phyloP scores from a whole-genome alignment of 495 filamentous ascomycete species.

The Aspergillus kassunensis region DNA sequence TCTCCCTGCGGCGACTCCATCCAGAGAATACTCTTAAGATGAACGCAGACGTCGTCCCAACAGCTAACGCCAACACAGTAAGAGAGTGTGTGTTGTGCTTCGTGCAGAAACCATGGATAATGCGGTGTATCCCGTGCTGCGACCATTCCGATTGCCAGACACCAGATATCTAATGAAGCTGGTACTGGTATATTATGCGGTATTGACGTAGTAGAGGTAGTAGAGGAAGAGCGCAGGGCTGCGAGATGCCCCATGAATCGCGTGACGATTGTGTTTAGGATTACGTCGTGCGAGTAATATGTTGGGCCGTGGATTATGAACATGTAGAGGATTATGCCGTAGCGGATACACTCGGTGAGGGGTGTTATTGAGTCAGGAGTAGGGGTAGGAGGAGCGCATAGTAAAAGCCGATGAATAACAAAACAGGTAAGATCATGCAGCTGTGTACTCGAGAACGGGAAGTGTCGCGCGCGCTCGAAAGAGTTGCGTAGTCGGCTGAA shows the following conservation, averaged over 20 bases:
- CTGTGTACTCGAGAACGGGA: slow-evolving; percentile 29
- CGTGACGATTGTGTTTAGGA: slow-evolving; percentile 30
- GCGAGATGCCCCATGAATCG: slow-evolving; percentile 28
- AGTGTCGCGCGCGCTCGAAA: slow-evolving; percentile 24
- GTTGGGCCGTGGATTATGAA: slow-evolving; percentile 47
- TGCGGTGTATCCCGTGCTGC: slow-evolving; percentile 28
- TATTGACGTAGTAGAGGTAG: background rate
- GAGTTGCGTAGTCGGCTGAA: slow-evolving; percentile 39
- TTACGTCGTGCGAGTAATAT: slow-evolving; percentile 45
- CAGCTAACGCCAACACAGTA: no score
- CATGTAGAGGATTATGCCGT: slow-evolving; percentile 45
- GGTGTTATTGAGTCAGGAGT: slow-evolving; percentile 6
- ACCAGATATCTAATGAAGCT: slow-evolving; percentile 32
- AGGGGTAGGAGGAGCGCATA: slow-evolving; percentile 15
- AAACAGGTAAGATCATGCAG: slow-evolving; percentile 50
- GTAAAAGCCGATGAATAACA: slow-evolving; percentile 44
- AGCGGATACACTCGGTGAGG: slow-evolving; percentile 42
- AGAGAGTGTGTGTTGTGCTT: no score
- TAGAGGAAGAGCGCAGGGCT: slow-evolving; percentile 8
- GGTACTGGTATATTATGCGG: background rate
- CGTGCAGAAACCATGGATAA: slow-evolving; percentile 29
- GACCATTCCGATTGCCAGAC: slow-evolving; percentile 36
- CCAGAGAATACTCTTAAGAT: no score
- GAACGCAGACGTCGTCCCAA: no score
- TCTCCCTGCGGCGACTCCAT: no score